A percentile compares a stretch with the other conserved stretches of the same genome.
Evolutionary conservation across 2,329 filamentous ascomycete genomes (phyloP).

Genomic region (Pezicula neosporulosa): DNA sequence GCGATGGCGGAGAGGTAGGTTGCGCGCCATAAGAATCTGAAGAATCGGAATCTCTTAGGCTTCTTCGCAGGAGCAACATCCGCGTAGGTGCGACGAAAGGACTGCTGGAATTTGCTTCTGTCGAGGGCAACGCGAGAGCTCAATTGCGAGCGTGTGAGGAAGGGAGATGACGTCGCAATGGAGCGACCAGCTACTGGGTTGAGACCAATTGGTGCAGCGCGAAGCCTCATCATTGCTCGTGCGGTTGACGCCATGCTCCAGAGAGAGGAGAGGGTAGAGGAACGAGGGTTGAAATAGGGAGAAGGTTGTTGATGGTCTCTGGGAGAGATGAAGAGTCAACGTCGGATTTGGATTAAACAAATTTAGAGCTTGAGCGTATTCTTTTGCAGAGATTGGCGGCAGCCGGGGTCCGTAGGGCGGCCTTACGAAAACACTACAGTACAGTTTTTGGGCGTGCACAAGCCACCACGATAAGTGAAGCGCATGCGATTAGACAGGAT

Average conservation of each 20-base stretch:
- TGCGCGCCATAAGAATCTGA: constrained; percentile 81
- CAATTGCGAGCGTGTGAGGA: constrained; percentile 22
- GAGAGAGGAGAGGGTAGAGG: constrained; percentile 9
- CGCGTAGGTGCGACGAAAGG: constrained; percentile 41
- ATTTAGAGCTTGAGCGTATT: too few relatives aligned
- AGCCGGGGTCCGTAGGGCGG: too few relatives aligned
- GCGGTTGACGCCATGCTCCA: constrained; percentile 27
- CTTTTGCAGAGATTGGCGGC: too few relatives aligned
- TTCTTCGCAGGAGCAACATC: constrained; percentile 41
- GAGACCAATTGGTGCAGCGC: constrained; percentile 26
- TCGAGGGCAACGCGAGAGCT: constrained; percentile 16
- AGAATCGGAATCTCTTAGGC: constrained; percentile 59
- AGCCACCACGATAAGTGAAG: too few relatives aligned
- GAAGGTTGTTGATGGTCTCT: too few relatives aligned
- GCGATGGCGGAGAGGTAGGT: constrained; percentile 73
- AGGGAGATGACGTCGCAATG: constrained; percentile 21
- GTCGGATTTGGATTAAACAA: too few relatives aligned
- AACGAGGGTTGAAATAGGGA: background rate
- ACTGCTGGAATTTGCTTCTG: constrained; percentile 28
- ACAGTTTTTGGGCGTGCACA: too few relatives aligned
- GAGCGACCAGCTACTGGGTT: constrained; percentile 20
- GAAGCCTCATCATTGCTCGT: constrained; percentile 27
- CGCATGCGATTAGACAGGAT: too few relatives aligned
- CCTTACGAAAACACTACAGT: too few relatives aligned
- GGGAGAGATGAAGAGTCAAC: too few relatives aligned